phyloP scores from a whole-genome alignment of 2,329 filamentous ascomycete genomes.

The Arachnomyces sp. region DNA sequence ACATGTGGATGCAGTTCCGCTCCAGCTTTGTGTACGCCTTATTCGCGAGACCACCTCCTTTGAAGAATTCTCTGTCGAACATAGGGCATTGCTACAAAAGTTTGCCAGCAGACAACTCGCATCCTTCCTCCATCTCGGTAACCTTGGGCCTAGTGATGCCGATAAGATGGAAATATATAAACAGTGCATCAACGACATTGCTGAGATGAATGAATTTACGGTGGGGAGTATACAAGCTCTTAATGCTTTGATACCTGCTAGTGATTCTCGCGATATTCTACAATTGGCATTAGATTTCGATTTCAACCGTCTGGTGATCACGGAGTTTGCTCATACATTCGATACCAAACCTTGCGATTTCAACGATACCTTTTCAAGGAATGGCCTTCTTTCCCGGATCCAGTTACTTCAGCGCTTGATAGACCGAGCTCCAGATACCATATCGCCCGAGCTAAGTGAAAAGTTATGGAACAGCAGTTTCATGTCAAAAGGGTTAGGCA shows the following conservation, averaged over 20 bases:
- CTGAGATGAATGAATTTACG: constrained; percentile 53
- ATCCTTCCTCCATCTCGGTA: constrained; percentile 51
- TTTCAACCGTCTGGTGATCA: constrained; percentile 54
- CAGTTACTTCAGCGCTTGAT: constrained; percentile 55
- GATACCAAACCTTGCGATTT: constrained; percentile 36
- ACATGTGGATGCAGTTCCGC: constrained; percentile 37
- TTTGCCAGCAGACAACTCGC: constrained; percentile 57
- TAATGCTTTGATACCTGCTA: constrained; percentile 33
- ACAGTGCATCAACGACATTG: constrained; percentile 62
- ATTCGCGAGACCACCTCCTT: constrained; percentile 63
- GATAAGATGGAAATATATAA: constrained; percentile 57
- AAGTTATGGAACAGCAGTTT: constrained; percentile 68
- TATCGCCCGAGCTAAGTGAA: constrained; percentile 55
- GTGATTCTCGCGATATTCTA: constrained; percentile 46
- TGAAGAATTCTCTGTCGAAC: constrained; percentile 46
- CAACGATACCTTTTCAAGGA: constrained; percentile 28
- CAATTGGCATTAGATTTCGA: constrained; percentile 55
- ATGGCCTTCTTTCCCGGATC: constrained; percentile 47
- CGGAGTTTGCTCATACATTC: constrained; percentile 56
- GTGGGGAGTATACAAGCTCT: constrained; percentile 68
- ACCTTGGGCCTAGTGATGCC: constrained; percentile 46
- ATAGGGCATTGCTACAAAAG: constrained; percentile 55
- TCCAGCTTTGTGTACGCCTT: constrained; percentile 56
- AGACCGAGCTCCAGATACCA: constrained; percentile 51
- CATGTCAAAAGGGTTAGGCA: constrained; percentile 53